phyloP scores from a whole-genome alignment of 2,329 filamentous ascomycete species.

The Aureobasidium leucospermi region DNA sequence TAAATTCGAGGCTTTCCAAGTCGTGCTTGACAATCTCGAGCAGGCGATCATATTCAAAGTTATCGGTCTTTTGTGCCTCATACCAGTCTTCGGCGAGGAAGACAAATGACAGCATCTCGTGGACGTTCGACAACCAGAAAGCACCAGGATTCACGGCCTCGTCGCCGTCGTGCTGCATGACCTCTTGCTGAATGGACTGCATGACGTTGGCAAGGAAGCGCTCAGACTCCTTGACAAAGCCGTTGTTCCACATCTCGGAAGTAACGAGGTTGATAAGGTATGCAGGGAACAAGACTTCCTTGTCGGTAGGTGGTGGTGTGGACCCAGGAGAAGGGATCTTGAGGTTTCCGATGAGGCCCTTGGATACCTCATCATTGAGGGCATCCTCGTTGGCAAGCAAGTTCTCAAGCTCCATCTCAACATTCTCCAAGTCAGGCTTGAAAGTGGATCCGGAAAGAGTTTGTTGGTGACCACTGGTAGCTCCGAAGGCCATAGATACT shows the following conservation, averaged over 20 bases:
- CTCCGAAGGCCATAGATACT: conserved; percentile 83
- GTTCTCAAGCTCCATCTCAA: conserved; percentile 90
- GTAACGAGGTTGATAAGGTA: conserved; percentile 99
- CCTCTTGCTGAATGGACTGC: conserved; percentile 98
- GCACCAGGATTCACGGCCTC: conserved; percentile 95
- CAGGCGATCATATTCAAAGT: conserved; percentile 96
- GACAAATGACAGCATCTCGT: conserved; percentile 99
- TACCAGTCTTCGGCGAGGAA: conserved; percentile 99
- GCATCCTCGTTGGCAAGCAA: conserved; percentile 92
- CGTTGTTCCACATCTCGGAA: conserved; percentile 99
- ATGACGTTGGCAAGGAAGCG: conserved; percentile 98
- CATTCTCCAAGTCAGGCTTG: conserved; percentile 74
- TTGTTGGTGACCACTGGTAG: conserved; percentile 59
- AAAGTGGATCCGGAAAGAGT: conserved; percentile 70
- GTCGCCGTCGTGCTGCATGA: conserved; percentile 97
- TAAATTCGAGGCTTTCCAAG: conserved; percentile 95
- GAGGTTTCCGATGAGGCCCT: conserved; percentile 91
- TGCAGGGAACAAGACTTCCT: conserved; percentile 96
- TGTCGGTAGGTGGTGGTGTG: conserved; percentile 86
- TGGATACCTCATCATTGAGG: conserved; percentile 92
- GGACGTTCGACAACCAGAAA: conserved; percentile 98
- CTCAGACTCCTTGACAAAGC: conserved; percentile 98
- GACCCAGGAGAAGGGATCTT: conserved; percentile 89
- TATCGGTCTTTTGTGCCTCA: conserved; percentile 97
- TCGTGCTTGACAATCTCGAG: conserved; percentile 99